Evolutionary conservation across 2,329 filamentous ascomycete species (phyloP).

Genomic region (Neospermospora avenae): DNA sequence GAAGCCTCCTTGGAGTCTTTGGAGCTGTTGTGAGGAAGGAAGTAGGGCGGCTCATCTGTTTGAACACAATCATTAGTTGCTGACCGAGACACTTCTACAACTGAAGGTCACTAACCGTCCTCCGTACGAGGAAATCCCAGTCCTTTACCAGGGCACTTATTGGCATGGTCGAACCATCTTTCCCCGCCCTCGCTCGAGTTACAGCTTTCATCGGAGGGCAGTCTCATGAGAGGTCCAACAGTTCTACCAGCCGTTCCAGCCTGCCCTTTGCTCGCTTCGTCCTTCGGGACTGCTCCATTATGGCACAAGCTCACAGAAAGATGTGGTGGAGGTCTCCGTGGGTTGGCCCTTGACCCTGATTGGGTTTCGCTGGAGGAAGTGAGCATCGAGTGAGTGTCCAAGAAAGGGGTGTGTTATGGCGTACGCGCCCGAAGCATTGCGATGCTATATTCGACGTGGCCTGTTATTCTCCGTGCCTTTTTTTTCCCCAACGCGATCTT

Average conservation of each 20-base stretch:
- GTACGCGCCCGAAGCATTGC: not conserved
- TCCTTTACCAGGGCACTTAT: slow-evolving; percentile 20
- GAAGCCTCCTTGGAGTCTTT: slow-evolving; percentile 14
- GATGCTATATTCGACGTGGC: not conserved
- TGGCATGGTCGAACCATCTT: slow-evolving; percentile 31
- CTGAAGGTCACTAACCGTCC: slow-evolving; percentile 24
- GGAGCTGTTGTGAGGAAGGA: slow-evolving; percentile 21
- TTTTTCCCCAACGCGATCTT: not conserved
- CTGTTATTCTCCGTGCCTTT: no score
- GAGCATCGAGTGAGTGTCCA: slow-evolving; percentile 4
- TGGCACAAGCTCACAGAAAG: slow-evolving; percentile 26
- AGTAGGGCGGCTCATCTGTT: slow-evolving; percentile 31
- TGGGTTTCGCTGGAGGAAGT: not conserved
- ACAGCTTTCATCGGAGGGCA: slow-evolving; percentile 21
- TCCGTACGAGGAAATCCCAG: slow-evolving; percentile 13
- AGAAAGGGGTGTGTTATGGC: not conserved
- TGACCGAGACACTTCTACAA: not conserved
- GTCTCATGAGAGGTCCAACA: slow-evolving; percentile 2
- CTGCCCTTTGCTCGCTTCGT: not conserved
- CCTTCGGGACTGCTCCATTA: not conserved
- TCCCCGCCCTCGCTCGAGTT: slow-evolving; percentile 18
- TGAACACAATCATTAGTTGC: not conserved
- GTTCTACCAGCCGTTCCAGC: not conserved
- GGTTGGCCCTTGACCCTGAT: slow-evolving; percentile 10
- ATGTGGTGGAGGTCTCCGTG: slow-evolving; percentile 27